Evolutionary conservation across 2,329 filamentous ascomycete species (phyloP).

Genomic region (Trichoderma sp.): DNA sequence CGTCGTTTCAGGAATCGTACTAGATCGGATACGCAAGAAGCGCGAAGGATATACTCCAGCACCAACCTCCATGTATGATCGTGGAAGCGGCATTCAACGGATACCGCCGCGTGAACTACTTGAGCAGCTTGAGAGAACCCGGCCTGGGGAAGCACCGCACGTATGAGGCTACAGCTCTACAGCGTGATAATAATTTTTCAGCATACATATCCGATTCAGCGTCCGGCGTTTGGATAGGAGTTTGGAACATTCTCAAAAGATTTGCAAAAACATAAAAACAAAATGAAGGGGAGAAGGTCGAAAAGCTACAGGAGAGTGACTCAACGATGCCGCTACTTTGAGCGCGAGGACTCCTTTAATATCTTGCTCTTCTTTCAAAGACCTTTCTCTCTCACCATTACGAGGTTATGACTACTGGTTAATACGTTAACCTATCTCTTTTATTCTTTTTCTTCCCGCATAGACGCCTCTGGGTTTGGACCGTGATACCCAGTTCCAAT

Average conservation of each 20-base stretch:
- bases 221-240: conserved; percentile 40
- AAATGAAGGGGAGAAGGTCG: neutral
- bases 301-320: neutral
- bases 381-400: conserved; percentile 24
- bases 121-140: conserved; percentile 50
- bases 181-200: conserved; percentile 25
- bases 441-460: conserved; percentile 27
- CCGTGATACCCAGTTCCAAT: conserved; percentile 11
- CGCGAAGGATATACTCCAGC: conserved; percentile 79
- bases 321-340: neutral
- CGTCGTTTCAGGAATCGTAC: conserved; percentile 69
- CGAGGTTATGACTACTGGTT: conserved; percentile 36
- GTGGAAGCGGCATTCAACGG: conserved; percentile 56
- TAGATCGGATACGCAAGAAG: conserved; percentile 74
- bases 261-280: neutral
- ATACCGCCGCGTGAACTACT: conserved; percentile 62
- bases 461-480: conserved; percentile 20
- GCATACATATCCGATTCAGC: conserved; percentile 30
- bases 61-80: conserved; percentile 63
- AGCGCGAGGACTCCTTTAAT: conserved; percentile 5
- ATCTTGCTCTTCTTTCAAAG: conserved; percentile 16
- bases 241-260: conserved; percentile 8
- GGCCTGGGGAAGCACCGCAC: conserved; percentile 47
- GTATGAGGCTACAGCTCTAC: conserved; percentile 39
- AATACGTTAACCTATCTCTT: conserved; percentile 26